These are phyloP conservation scores for Trypanosoma theileri DNA, from an alignment of 208 protist species.

Conservation along the genomic window DNA sequence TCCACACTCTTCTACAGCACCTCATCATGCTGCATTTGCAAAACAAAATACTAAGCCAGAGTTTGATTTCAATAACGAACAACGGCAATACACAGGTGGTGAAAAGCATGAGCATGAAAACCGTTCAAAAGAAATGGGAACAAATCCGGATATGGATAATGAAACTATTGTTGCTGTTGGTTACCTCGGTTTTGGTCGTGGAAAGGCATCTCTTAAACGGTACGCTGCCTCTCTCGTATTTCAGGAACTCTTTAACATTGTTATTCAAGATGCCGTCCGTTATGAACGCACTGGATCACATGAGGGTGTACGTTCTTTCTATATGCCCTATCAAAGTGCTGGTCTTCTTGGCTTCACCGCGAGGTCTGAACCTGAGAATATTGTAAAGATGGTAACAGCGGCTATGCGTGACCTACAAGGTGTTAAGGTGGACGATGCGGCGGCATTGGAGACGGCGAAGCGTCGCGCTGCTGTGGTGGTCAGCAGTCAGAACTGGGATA, in stretches of 20 bases:
- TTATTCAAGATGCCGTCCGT: constrained; percentile 51
- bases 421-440: constrained; percentile 37
- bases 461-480: constrained; percentile 57
- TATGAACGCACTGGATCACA: constrained; percentile 46
- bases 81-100: constrained; percentile 71
- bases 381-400: constrained; percentile 65
- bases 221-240: constrained; percentile 77
- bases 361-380: constrained; percentile 42
- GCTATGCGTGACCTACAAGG: constrained; percentile 50
- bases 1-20: constrained; percentile 59
- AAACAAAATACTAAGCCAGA: constrained; percentile 21
- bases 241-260: constrained; percentile 63
- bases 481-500: constrained; percentile 60
- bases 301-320: constrained; percentile 71
- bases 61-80: constrained; percentile 47
- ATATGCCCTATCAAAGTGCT: constrained; percentile 74
- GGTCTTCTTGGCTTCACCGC: constrained; percentile 84
- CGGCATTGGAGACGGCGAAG: constrained; percentile 56
- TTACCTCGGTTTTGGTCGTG: constrained; percentile 70
- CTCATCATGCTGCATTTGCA: constrained; percentile 56
- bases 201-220: constrained; percentile 47
- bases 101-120: constrained; percentile 87
- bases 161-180: constrained; percentile 86
- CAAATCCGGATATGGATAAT: constrained; percentile 82
- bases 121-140: constrained; percentile 80